Conservation (phyloP, 495 filamentous ascomycete genomes). For the Aspergillus olivimuriae region DNA sequence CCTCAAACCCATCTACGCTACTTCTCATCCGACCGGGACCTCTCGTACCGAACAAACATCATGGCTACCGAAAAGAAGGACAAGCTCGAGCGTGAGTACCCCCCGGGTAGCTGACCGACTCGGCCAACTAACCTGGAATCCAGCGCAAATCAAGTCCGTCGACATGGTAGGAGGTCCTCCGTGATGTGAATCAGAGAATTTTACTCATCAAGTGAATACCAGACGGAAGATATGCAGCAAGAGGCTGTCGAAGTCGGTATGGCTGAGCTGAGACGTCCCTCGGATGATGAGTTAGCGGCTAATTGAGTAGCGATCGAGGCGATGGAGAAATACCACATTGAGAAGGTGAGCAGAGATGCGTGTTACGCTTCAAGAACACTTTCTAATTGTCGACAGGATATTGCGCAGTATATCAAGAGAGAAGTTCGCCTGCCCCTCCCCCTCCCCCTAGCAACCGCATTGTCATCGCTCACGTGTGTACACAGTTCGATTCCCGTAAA, state of each 20-base stretch:
- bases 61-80: constrained; percentile 57
- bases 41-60: constrained; percentile 14
- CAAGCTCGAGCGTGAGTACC: constrained; percentile 60
- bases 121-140: constrained; percentile 24
- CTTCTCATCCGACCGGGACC: too few species aligned
- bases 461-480: constrained; percentile 21
- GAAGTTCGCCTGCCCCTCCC: constrained; percentile 51
- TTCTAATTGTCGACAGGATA: constrained; percentile 56
- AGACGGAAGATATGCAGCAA: constrained; percentile 96
- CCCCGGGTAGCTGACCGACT: constrained; percentile 1
- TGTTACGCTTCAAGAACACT: not conserved
- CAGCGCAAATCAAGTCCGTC: constrained; percentile 92
- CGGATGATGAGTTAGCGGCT: constrained; percentile 11
- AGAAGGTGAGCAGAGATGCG: constrained; percentile 59
- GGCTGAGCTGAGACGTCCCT: constrained; percentile 18
- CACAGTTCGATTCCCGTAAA: constrained; percentile 81
- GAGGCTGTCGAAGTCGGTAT: constrained; percentile 91
- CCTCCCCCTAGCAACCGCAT: constrained; percentile 5
- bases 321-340: constrained; percentile 86
- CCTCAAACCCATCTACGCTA: not conserved
- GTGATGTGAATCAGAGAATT: not conserved
- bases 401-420: constrained; percentile 95
- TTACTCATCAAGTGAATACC: constrained; percentile 11
- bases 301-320: constrained; percentile 72
- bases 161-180: constrained; percentile 76